A percentile compares a stretch with the other conserved stretches of the same genome.
Conservation (phyloP, 768 basidiomycete genomes). For the Podaxis pistillaris region DNA sequence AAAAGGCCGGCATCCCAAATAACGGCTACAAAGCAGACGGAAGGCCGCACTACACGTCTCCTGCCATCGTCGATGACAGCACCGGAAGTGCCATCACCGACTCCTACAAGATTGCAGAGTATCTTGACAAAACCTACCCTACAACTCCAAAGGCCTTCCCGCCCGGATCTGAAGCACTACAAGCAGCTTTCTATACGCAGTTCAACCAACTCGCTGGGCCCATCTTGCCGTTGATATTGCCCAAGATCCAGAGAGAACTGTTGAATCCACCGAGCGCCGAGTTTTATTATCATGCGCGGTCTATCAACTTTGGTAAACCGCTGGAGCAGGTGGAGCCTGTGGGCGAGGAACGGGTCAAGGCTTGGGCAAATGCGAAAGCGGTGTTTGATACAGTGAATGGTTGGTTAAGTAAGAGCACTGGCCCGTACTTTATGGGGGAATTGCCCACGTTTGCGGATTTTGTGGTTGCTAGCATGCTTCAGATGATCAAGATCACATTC, state of each 20-base stretch:
- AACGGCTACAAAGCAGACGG: neutral
- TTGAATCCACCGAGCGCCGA: constrained; percentile 18
- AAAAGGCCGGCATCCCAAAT: constrained; percentile 1
- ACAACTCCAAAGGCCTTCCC: constrained; percentile 34
- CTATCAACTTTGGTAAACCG: neutral
- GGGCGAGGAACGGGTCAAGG: neutral
- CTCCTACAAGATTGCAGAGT: constrained; percentile 41
- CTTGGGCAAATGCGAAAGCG: constrained; percentile 2
- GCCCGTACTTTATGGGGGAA: constrained; percentile 4
- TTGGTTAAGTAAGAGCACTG: constrained; percentile 1
- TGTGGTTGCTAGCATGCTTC: constrained; percentile 26
- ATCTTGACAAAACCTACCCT: constrained; percentile 49
- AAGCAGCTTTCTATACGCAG: constrained; percentile 14
- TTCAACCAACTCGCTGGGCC: neutral
- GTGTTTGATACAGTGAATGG: neutral
- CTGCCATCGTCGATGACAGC: constrained; percentile 32
- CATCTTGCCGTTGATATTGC: constrained; percentile 13
- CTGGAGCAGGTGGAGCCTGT: constrained; percentile 2
- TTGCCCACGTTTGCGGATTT: constrained; percentile 36
- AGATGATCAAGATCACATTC: constrained; percentile 28
- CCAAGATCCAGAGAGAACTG: neutral
- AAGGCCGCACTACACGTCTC: constrained; percentile 8
- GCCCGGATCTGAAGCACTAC: constrained; percentile 15
- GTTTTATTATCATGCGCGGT: constrained; percentile 20
- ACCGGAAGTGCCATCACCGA: constrained; percentile 35